phyloP scores from a whole-genome alignment of 495 filamentous ascomycete genomes.

The Annulohypoxylon maeteangense region DNA sequence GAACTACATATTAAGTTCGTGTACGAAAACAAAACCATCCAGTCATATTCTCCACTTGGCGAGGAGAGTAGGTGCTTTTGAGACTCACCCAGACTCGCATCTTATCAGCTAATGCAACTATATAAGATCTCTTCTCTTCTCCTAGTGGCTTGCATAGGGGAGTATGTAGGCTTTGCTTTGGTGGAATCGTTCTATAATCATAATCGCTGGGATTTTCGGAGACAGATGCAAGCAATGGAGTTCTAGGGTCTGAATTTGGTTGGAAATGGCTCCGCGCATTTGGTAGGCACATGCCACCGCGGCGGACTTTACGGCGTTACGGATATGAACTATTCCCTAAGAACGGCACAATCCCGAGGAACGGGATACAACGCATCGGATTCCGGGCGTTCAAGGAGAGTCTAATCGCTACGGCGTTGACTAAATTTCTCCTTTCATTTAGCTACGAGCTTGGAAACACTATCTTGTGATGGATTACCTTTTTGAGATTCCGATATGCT shows the following conservation, averaged over 20 bases:
- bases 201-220: constrained; percentile 10
- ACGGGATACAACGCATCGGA: constrained; percentile 27
- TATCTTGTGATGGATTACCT: not conserved
- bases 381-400: constrained; percentile 31
- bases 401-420: constrained; percentile 12
- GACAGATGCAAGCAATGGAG: constrained; percentile 17
- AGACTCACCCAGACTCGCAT: not conserved
- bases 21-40: not conserved
- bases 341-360: constrained; percentile 24
- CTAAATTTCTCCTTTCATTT: constrained; percentile 7
- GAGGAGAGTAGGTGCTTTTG: not conserved
- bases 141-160: not conserved
- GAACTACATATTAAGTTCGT: not conserved
- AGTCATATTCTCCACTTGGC: not conserved
- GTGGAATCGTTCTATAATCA: constrained; percentile 17
- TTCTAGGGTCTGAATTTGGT: constrained; percentile 17
- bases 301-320: constrained; percentile 36
- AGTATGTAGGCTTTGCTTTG: not conserved
- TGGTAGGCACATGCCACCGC: constrained; percentile 15
- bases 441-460: not conserved
- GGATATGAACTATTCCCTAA: constrained; percentile 20
- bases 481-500: not conserved
- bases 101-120: not conserved
- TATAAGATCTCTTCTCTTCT: not conserved
- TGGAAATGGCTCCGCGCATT: constrained; percentile 10